phyloP scores from a whole-genome alignment of 345 rosid species.

The Syzygium aqueum region DNA sequence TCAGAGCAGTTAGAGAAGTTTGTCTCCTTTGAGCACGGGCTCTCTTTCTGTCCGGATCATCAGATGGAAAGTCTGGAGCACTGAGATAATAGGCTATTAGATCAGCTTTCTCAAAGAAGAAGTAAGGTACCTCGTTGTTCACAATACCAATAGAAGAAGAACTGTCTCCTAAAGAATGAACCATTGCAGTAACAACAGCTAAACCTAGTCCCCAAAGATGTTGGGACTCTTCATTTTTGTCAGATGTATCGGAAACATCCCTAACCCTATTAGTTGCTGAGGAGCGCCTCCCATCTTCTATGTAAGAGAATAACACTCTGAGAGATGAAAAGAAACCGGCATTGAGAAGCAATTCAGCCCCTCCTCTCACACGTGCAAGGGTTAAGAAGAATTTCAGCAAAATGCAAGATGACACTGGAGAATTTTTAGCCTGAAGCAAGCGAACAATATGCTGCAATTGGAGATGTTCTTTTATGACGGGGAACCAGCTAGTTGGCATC shows the following conservation, averaged over 20 bases:
- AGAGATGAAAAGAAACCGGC: constrained; percentile 62
- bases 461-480: constrained; percentile 63
- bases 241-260: constrained; percentile 16
- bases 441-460: constrained; percentile 44
- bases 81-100: constrained; percentile 55
- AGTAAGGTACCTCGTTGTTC: constrained; percentile 56
- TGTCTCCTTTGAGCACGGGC: constrained; percentile 43
- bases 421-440: constrained; percentile 59
- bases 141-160: constrained; percentile 31
- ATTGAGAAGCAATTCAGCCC: constrained; percentile 77
- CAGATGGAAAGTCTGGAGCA: constrained; percentile 68
- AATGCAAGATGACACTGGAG: constrained; percentile 33
- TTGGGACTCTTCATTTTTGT: constrained; percentile 45
- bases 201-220: constrained; percentile 73
- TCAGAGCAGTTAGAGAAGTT: constrained; percentile 58
- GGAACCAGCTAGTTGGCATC: constrained; percentile 83
- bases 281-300: constrained; percentile 30
- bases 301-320: constrained; percentile 47
- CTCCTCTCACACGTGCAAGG: constrained; percentile 65
- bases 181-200: constrained; percentile 72
- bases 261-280: constrained; percentile 23
- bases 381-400: constrained; percentile 68
- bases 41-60: constrained; percentile 57
- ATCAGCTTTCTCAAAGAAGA: constrained; percentile 63
- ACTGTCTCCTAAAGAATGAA: constrained; percentile 59